Evolutionary conservation across 331 rosid genomes (phyloP), one percentile per base, ranked within the genome.

Genomic region (Spiraea crenata): DNA sequence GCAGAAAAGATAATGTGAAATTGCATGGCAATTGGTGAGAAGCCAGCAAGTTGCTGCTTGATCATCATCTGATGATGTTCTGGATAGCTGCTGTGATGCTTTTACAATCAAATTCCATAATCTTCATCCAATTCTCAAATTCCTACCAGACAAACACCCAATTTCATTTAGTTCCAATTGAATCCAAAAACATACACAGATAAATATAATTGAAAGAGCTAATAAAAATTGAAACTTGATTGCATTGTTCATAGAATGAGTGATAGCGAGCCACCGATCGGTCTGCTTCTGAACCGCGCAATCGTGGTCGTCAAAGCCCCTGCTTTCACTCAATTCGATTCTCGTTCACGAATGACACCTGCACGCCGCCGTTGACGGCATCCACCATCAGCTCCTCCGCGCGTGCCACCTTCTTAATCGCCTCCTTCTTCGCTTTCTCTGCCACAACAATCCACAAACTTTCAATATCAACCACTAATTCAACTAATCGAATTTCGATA

Each of bases 61-160:
- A 25, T 25, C 31, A 25, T 25, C 31, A 25, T 25, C 31, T 85
- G 85, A 69, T 84, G 88, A 90, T 86, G 69, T 84, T 83, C 37
- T 82, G 85, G 72, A 90, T 86, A 44, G 90, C 90, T 31, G 92
- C 75, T 58, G 63, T 82, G 74, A 88, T 78, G 80, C 83, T 86
- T 82, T 83, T 88, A 79, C 86, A 84, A 61, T 88, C 89, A 65
- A 86, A 90, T 77, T 85, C 95, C 83, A 84, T 86, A 73, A 78
- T 74, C 91, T 85, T 45, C 49, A 89, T 89, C 96, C 92, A 85
- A 78, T 89, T 89, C 90, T 89, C 96, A 64, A 89, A 87, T 85
- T 89, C 96, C 96, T 89, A 41, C 2, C 13, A 60, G n/a, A 71
- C 47, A 60, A 65, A 37, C 31, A 25, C 31, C 31, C 31, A 25